Evolutionary conservation across 192 early-diverging fungal genomes (phyloP).

Genomic region (Chytriomyces hyalinus): DNA sequence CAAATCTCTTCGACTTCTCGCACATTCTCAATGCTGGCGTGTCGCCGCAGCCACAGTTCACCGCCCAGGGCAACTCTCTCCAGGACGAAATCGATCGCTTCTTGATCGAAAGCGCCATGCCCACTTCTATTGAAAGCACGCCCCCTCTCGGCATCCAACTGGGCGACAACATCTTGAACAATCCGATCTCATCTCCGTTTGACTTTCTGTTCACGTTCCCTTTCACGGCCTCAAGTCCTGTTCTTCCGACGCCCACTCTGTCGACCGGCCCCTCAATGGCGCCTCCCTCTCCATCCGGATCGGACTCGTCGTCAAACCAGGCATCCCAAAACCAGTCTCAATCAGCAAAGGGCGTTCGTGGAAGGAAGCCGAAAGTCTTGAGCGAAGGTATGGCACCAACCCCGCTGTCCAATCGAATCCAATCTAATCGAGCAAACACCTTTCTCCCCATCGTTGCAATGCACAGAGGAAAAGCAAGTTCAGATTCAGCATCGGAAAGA

Average conservation of each 20-base stretch:
- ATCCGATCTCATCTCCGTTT: not conserved
- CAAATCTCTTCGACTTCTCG: constrained; percentile 23
- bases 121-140: no score
- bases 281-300: constrained; percentile 5
- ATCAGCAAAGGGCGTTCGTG: not conserved
- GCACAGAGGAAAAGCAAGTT: constrained; percentile 11
- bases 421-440: no score
- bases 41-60: not conserved
- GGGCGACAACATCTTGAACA: not conserved
- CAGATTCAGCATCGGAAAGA: constrained; percentile 20
- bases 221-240: not conserved
- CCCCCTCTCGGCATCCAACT: not conserved
- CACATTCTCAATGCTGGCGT: constrained; percentile 11
- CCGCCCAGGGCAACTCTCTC: not conserved
- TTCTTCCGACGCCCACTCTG: not conserved
- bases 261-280: not conserved
- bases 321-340: not conserved
- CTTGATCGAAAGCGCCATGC: not conserved
- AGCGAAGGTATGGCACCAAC: constrained; percentile 11
- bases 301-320: not conserved
- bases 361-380: constrained; percentile 19
- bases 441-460: not conserved
- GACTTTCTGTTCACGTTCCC: constrained; percentile 19
- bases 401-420: not conserved
- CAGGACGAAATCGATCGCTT: constrained; percentile 32